phyloP scores from a whole-genome alignment of 2,329 filamentous ascomycete species.

The Neonectria sp. region DNA sequence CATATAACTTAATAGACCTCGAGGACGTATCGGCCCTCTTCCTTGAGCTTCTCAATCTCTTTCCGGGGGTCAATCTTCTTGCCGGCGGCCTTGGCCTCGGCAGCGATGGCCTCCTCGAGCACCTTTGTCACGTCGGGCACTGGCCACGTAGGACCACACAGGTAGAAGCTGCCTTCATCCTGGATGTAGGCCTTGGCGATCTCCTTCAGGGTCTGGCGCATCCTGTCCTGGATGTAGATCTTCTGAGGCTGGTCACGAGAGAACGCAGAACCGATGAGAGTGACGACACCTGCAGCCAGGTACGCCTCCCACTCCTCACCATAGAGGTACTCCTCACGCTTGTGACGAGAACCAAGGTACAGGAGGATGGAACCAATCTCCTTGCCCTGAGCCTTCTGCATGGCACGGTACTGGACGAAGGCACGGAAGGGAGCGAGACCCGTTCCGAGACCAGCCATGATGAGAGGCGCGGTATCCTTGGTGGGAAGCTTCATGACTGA shows the following conservation, averaged over 20 bases:
- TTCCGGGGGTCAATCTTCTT: conserved; percentile 89
- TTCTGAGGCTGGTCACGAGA: conserved; percentile 97
- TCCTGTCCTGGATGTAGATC: conserved; percentile 99
- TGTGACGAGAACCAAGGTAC: conserved; percentile 97
- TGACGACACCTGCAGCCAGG: conserved; percentile 94
- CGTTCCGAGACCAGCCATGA: conserved; percentile 99
- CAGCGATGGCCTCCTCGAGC: conserved; percentile 89
- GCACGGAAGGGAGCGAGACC: conserved; percentile 99
- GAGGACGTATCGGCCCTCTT: conserved; percentile 92
- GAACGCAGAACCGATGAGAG: conserved; percentile 92
- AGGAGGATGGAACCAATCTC: conserved; percentile 93
- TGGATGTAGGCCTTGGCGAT: conserved; percentile 90
- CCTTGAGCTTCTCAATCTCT: conserved; percentile 98
- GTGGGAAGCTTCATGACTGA: conserved; percentile 99
- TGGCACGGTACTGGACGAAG: conserved; percentile 97
- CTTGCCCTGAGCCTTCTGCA: conserved; percentile 98
- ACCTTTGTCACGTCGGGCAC: conserved; percentile 97
- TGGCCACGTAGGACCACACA: conserved; percentile 98
- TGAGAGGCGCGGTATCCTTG: conserved; percentile 90
- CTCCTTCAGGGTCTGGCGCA: conserved; percentile 88
- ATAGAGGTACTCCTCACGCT: conserved; percentile 98
- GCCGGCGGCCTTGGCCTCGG: conserved; percentile 77
- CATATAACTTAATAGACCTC: conserved; percentile 84
- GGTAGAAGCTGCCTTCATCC: conserved; percentile 94
- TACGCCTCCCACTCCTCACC: conserved; percentile 99